Evolutionary conservation across 2,329 filamentous ascomycete species (phyloP).

Genomic region (Madurella fahalii): DNA sequence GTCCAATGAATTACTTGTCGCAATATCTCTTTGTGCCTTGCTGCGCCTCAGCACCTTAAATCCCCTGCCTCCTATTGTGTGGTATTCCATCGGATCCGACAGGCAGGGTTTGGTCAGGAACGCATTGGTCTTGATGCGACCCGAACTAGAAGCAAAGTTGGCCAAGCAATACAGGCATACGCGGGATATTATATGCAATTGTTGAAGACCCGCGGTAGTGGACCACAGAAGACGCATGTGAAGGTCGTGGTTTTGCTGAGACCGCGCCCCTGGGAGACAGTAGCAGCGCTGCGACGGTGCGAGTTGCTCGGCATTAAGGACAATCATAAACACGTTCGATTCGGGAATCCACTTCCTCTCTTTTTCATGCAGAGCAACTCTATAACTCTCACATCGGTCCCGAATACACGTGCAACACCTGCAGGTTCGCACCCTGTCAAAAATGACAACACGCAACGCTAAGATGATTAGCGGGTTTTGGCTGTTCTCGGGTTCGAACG

Average conservation of each 20-base stretch:
- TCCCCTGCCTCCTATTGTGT: conserved; percentile 10
- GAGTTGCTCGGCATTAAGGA: not conserved
- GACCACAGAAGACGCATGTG: too few relatives aligned
- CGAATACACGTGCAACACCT: conserved; percentile 8
- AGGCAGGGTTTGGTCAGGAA: not conserved
- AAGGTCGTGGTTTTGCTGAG: too few relatives aligned
- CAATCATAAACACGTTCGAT: not conserved
- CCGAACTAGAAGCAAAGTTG: not conserved
- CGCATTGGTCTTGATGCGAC: conserved; percentile 1
- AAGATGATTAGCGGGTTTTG: too few relatives aligned
- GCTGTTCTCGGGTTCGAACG: too few relatives aligned
- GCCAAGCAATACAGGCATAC: too few relatives aligned
- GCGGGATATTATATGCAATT: too few relatives aligned
- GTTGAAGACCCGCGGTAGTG: too few relatives aligned
- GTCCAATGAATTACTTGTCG: too few relatives aligned
- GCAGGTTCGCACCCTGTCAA: conserved; percentile 6
- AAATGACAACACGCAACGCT: not conserved
- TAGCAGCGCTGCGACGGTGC: conserved; percentile 2
- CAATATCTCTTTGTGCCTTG: conserved; percentile 5
- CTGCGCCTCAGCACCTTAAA: conserved; percentile 27
- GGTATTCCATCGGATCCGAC: not conserved
- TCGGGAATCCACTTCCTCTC: not conserved
- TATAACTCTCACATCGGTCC: not conserved
- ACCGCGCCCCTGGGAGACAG: not conserved
- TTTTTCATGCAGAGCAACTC: not conserved